Conservation (phyloP, 228 moss, liverwort and hornwort species). For the Sphagnum magellanicum region DNA sequence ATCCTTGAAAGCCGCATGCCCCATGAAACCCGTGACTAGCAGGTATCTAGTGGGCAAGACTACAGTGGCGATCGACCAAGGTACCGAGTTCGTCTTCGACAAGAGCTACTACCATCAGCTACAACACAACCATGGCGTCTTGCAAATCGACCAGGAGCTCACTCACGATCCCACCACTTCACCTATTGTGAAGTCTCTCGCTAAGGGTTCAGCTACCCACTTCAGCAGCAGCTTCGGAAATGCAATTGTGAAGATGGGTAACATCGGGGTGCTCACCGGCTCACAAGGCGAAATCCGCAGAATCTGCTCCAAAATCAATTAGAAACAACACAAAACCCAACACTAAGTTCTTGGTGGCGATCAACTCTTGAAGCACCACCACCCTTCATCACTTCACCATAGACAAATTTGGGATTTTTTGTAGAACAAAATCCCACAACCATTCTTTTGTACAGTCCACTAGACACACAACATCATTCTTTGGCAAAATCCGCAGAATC, state of each 20-base stretch:
- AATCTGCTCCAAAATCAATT: slow-evolving; percentile 39
- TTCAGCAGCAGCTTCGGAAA: slow-evolving; percentile 37
- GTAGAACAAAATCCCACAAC: too few species aligned
- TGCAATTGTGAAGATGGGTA: slow-evolving; percentile 43
- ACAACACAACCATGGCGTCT: slow-evolving; percentile 30
- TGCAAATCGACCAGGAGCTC: slow-evolving; percentile 52
- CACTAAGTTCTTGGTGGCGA: too few species aligned
- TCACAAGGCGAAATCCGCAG: slow-evolving; percentile 39
- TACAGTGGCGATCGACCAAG: slow-evolving; percentile 17
- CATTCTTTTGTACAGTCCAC: too few species aligned
- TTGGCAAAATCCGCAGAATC: slow-evolving; percentile 26
- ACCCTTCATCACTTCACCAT: too few species aligned
- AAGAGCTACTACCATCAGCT: slow-evolving; percentile 43
- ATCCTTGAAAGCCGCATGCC: slow-evolving; percentile 29
- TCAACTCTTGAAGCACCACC: too few species aligned
- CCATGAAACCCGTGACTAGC: slow-evolving; percentile 4
- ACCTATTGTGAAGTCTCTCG: background rate
- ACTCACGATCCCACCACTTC: slow-evolving; percentile 26
- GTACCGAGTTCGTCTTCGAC: slow-evolving; percentile 34
- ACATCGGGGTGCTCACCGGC: slow-evolving; percentile 41
- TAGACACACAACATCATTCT: too few species aligned
- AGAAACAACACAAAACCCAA: background rate
- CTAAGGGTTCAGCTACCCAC: slow-evolving; percentile 12
- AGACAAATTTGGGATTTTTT: too few species aligned
- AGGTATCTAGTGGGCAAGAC: background rate